phyloP scores from a whole-genome alignment of 2,329 filamentous ascomycete genomes.

The Cytospora leucostoma region DNA sequence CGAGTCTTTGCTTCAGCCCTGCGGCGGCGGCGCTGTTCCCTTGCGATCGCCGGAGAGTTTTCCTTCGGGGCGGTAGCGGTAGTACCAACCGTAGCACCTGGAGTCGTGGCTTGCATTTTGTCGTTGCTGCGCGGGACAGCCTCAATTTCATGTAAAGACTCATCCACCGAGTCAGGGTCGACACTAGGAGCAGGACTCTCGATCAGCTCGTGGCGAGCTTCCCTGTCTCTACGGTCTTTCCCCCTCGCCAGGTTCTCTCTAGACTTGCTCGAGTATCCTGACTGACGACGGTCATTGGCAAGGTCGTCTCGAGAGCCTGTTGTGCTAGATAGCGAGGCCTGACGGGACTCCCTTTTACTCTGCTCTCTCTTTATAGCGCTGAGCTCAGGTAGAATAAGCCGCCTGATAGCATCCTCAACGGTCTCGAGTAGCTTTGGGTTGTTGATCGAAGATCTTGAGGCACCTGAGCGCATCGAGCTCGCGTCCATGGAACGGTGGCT shows the following conservation, averaged over 20 bases:
- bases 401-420: conserved; percentile 88
- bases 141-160: conserved; percentile 42
- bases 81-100: conserved; percentile 46
- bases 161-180: conserved; percentile 50
- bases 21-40: conserved; percentile 54
- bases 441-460: conserved; percentile 74
- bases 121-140: conserved; percentile 50
- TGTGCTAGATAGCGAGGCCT: conserved; percentile 63
- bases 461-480: conserved; percentile 52
- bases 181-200: conserved; percentile 51
- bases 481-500: conserved; percentile 59
- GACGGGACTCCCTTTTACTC: conserved; percentile 71
- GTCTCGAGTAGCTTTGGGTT: conserved; percentile 89
- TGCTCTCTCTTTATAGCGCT: conserved; percentile 90
- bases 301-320: conserved; percentile 56
- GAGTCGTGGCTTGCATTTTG: conserved; percentile 47
- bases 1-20: conserved; percentile 54
- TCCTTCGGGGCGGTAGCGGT: conserved; percentile 41
- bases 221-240: conserved; percentile 51
- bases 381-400: conserved; percentile 87
- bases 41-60: conserved; percentile 50
- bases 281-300: conserved; percentile 62
- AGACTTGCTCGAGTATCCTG: conserved; percentile 48
- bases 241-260: conserved; percentile 51
- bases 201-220: conserved; percentile 57